These are phyloP conservation scores for Forsythia suspensa DNA, from an alignment of 257 asterid species.

Conservation along the genomic window DNA sequence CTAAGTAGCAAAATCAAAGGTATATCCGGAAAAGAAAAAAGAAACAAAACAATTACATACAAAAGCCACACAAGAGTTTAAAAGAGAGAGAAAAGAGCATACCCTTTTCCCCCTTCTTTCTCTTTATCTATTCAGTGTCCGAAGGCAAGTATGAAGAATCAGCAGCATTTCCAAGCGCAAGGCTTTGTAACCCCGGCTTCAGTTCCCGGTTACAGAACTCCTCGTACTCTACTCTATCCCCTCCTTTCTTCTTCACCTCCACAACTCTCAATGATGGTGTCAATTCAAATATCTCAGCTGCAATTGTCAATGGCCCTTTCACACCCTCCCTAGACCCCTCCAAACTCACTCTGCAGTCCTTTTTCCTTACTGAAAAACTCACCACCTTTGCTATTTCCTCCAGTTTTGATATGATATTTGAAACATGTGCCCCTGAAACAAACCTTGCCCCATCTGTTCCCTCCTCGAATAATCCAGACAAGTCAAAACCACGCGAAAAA, in stretches of 20 bases:
- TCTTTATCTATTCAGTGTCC: conserved; percentile 47
- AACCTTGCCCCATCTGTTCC: conserved; percentile 70
- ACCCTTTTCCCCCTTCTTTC: conserved; percentile 34
- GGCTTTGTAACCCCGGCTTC: conserved; percentile 72
- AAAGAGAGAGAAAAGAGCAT: conserved; percentile 24
- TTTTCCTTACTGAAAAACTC: conserved; percentile 85
- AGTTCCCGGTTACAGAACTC: conserved; percentile 71
- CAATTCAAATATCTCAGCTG: conserved; percentile 89
- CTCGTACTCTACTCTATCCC: conserved; percentile 69
- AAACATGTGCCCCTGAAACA: conserved; percentile 77
- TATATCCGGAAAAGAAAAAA: not conserved
- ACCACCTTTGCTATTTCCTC: conserved; percentile 90
- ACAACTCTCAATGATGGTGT: conserved; percentile 85
- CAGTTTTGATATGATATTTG: conserved; percentile 66
- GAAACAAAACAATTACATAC: conserved; percentile 16
- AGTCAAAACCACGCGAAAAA: conserved; percentile 80
- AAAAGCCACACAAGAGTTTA: conserved; percentile 11
- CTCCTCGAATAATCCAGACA: conserved; percentile 90
- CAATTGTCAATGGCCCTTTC: conserved; percentile 91
- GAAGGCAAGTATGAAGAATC: conserved; percentile 51
- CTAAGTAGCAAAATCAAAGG: conserved; percentile 27
- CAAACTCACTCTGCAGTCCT: conserved; percentile 80
- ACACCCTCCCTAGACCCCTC: conserved; percentile 84
- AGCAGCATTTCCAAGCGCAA: conserved; percentile 29
- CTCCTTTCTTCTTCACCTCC: conserved; percentile 89